Base-by-base conservation (phyloP, 2,329 filamentous ascomycete genomes). In the Colletotrichum australisinense region DNA sequence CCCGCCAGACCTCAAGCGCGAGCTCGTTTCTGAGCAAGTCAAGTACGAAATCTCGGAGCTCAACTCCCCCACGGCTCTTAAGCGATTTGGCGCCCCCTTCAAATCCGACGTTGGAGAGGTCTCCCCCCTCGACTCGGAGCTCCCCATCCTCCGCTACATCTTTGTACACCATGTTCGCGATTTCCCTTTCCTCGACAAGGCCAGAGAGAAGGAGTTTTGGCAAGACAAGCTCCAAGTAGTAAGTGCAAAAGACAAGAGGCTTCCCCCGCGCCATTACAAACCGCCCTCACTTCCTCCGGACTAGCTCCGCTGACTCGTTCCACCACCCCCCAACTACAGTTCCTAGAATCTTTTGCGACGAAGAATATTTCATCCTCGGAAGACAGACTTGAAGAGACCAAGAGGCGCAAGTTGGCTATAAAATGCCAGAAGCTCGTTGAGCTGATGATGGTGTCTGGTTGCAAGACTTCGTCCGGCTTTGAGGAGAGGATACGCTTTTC, bases 191-290 rank as follows among this genome's bases (percentile, higher is more conserved):
- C 90, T 99, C 76, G 95, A 99, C 84, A 95, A 97, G 87, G 97
- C 97, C 26, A 93, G 91, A 80, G 97, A 99, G 88, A 98, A 98
- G 89, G 97, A 99, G 84, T 99, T 99, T 80, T 99, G 97, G 97
- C 97, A 99, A 85, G 95, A 98, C 81, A 98, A 97, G 83, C 87
- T 99, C 74, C 97, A 99, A 86, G 91, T 95, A 80, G 94, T 97
- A 85, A 77, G 93, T 92, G 56, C 28, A 46, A 58, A 3, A 32
- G 30, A 32, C 30, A 32, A 32, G 30, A 28, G 38, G 55, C 12
- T 24, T 74, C 63, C 22, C 38, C 56, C 14, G 24, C 26, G 16
- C 24, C 11, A 30, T 35, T 24, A 56, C 24, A 14, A 26, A 42
- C 62, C 22, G 56, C 22, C 56, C 32, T 35, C 69, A 52, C 60